Percentiles rank a stretch among this genome's conserved stretches.
phyloP scores from a whole-genome alignment of 2,329 filamentous ascomycete genomes.

The Pestalotiopsis fici region DNA sequence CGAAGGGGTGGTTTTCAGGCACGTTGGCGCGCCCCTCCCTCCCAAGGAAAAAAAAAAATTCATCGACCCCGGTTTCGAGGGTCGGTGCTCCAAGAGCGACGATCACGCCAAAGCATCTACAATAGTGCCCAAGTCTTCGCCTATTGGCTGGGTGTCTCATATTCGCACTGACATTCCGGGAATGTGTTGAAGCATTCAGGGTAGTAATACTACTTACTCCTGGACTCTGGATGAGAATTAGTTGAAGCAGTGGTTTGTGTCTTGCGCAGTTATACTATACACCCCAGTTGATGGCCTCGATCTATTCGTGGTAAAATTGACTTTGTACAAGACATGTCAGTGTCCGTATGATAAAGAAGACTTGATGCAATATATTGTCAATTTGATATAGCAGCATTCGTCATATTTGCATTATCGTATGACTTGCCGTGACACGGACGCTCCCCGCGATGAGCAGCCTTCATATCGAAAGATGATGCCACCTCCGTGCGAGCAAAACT shows the following conservation, averaged over 20 bases:
- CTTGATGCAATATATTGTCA: no score
- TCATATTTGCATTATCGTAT: neutral
- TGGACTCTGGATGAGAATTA: neutral
- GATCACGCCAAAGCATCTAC: neutral
- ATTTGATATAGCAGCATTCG: neutral
- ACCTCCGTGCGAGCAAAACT: neutral
- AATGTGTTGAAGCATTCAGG: neutral
- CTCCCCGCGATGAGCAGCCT: neutral
- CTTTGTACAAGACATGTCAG: neutral
- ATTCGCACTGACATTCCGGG: neutral
- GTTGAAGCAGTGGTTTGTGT: neutral
- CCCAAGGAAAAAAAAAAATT: no score
- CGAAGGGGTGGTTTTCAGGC: no score
- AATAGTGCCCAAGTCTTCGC: neutral
- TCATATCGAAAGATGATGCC: neutral
- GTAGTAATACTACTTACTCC: neutral
- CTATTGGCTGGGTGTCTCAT: neutral
- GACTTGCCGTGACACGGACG: neutral
- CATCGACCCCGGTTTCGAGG: neutral
- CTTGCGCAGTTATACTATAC: neutral
- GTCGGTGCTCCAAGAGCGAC: neutral
- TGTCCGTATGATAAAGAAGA: no score
- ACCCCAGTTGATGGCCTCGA: neutral
- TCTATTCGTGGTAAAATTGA: neutral
- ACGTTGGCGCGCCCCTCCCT: no score